Conservation (phyloP, 352 stramenopile species). For the Thraustotheca clavata region DNA sequence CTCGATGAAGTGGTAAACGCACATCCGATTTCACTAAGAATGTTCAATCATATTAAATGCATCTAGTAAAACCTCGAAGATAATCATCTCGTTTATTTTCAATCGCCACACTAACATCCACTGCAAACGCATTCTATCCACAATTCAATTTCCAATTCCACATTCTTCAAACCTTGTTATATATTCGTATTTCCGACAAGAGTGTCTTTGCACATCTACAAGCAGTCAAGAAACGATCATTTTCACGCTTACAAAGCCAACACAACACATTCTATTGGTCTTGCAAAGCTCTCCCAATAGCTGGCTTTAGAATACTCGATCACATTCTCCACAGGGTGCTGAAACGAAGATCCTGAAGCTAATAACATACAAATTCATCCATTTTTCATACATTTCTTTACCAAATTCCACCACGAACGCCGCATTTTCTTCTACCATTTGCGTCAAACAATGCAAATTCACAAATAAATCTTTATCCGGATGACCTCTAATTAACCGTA, state of each 20-base stretch:
- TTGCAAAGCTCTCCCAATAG: constrained; percentile 58
- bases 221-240: background rate
- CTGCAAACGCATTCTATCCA: constrained; percentile 45
- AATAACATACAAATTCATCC: background rate
- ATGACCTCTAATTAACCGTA: no score
- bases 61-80: constrained; percentile 30
- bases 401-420: background rate
- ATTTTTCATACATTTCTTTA: background rate
- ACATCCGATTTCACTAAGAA: constrained; percentile 39
- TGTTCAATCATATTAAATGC: background rate
- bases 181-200: constrained; percentile 53
- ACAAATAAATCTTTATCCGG: no score
- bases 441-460: no score
- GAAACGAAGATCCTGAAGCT: constrained; percentile 19
- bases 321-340: constrained; percentile 28
- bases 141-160: background rate
- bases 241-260: constrained; percentile 30
- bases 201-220: constrained; percentile 51
- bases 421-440: no score
- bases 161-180: constrained; percentile 51
- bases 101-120: constrained; percentile 54
- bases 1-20: constrained; percentile 44
- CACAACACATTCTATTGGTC: constrained; percentile 39
- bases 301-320: constrained; percentile 41
- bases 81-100: constrained; percentile 57